Base-by-base conservation (phyloP, 345 rosid genomes). In the Raphanus sativus region DNA sequence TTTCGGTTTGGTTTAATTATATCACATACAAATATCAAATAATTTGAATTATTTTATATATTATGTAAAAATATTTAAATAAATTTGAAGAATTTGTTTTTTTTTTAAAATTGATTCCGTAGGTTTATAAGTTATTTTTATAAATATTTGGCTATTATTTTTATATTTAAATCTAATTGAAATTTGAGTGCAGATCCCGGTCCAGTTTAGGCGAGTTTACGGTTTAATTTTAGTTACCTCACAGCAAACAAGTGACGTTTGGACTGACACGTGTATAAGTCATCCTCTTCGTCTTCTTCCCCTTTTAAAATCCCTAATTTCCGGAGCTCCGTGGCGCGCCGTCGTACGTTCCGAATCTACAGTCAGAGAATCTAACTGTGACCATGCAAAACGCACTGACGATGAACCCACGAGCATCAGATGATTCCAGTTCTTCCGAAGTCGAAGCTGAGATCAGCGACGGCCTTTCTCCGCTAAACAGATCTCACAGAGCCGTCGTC, bases 361-460 rank as follows among this genome's bases (percentile, higher is more conserved):
- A 34, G 40, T 77, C 65, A 62, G 56, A 61, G 40, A 69, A 50
- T 50, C 26, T 7, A 16, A 62, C 65, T 9, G 33, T 66, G 2
- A 34, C 56, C 40, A 78, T 71, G 73, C 81, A 71, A 2, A 45
- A 24, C 13, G 5, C 30, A 30, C n/a, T 65, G 40, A 42, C 73
- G 40, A 58, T 71, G 40, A 52, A 66, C 34, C 56, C 13, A 11
- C 64, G 42, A 76, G 76, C 88, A 59, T 88, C 94, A 2, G 92
- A 79, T 56, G 94, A 79, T 36, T 87, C 91, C 26, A 80, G 81
- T 29, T 84, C 88, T 30, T 81, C 87, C 2, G 89, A 87, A 33
- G 82, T 75, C 2, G 92, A 87, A 30, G 67, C 64, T 54, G 86
- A 81, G 45, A 73, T 63, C 65, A 36, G 70, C 72, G 71, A 80